Percentiles rank a stretch among this genome's conserved stretches.
These are phyloP conservation scores for Bjerkandera adusta DNA, from an alignment of 1,284 basidiomycete genomes.

Conservation along the genomic window DNA sequence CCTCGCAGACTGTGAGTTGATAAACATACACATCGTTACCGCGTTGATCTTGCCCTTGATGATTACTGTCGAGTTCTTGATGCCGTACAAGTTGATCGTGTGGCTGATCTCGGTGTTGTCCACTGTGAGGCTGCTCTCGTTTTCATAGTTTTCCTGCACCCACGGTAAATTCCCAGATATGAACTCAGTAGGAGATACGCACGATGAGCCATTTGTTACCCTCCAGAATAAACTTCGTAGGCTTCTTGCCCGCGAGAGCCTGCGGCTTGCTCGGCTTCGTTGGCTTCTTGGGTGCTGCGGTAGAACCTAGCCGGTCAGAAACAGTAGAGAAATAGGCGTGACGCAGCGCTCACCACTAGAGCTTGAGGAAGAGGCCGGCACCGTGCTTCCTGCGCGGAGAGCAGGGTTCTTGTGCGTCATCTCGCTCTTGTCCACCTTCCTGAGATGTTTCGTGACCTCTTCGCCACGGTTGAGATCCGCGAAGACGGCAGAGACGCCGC, in stretches of 20 bases:
- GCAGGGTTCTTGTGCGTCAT: constrained; percentile 99
- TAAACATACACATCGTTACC: constrained; percentile 78
- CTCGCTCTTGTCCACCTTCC: constrained; percentile 93
- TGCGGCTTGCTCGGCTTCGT: constrained; percentile 81
- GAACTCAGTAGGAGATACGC: constrained; percentile 31
- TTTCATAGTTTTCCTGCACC: constrained; percentile 89
- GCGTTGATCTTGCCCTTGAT: constrained; percentile 97
- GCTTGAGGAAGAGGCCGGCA: constrained; percentile 42
- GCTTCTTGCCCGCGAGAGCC: constrained; percentile 84
- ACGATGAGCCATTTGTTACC: constrained; percentile 95
- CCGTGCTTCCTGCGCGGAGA: constrained; percentile 65
- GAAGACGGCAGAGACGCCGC: constrained; percentile 87
- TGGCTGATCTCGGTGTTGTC: constrained; percentile 83
- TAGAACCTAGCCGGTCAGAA: not conserved
- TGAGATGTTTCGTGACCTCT: constrained; percentile 85
- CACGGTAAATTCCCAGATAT: not conserved
- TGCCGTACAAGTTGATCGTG: constrained; percentile 87
- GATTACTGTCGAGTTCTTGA: constrained; percentile 87
- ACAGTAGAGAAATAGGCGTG: not conserved
- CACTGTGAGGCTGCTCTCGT: constrained; percentile 73
- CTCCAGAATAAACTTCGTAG: constrained; percentile 86
- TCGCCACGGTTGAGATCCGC: constrained; percentile 90
- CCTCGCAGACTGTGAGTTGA: not conserved
- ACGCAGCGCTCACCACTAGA: constrained; percentile 15
- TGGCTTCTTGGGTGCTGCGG: constrained; percentile 57